Evolutionary conservation across 176 grass and related monocot species (phyloP).

Genomic region (Phoenix dactylifera): DNA sequence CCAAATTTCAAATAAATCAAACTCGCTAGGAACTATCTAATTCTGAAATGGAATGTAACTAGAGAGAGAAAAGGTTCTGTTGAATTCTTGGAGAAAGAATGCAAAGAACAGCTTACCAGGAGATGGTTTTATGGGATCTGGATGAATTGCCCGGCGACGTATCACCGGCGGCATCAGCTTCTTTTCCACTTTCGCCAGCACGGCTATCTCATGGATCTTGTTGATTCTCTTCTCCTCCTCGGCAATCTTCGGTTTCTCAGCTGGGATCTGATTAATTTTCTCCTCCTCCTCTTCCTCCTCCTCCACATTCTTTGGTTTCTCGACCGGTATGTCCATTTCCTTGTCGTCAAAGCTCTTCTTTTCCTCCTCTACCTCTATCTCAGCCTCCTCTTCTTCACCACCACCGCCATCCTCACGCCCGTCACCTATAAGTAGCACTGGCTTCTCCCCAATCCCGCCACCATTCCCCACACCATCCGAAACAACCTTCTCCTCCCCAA

Average conservation of each 20-base stretch:
- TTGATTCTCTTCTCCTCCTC: conserved; percentile 18
- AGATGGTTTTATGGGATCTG: conserved; percentile 26
- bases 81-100: too few species aligned
- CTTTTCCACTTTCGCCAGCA: conserved; percentile 7
- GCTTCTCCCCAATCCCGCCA: conserved; percentile 17
- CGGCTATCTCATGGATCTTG: conserved; percentile 17
- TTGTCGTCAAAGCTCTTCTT: conserved; percentile 31
- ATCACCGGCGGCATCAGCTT: conserved; percentile 9
- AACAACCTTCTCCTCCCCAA: too few species aligned
- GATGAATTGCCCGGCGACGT: conserved; percentile 14
- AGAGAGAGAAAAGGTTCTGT: too few species aligned
- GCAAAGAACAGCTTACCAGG: conserved; percentile 22
- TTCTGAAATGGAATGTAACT: too few species aligned
- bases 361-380: conserved; percentile 30
- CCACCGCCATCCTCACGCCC: conserved; percentile 21
- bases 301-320: conserved; percentile 21
- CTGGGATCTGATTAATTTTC: not conserved
- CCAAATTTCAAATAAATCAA: not conserved
- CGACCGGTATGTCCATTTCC: conserved; percentile 26
- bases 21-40: too few species aligned
- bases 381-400: conserved; percentile 8
- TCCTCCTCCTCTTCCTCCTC: conserved; percentile 32
- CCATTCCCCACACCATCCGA: too few species aligned
- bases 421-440: not conserved
- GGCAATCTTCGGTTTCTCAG: conserved; percentile 1